These are phyloP conservation scores for Cichorium intybus DNA, from an alignment of 140 eudicot genomes.

Conservation along the genomic window DNA sequence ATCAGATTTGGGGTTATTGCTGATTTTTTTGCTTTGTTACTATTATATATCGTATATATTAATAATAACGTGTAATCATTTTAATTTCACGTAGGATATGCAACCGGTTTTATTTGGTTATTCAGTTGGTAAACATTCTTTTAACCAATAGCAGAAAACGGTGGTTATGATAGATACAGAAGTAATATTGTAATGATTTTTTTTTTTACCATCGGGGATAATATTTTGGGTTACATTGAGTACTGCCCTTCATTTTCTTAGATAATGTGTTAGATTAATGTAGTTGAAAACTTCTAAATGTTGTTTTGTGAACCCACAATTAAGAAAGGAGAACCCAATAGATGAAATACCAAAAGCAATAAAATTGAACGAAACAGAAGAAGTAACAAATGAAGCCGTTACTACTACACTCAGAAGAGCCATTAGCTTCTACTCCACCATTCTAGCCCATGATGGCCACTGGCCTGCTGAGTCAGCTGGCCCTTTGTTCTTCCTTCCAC, in stretches of 20 bases:
- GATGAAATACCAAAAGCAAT: slow-evolving; percentile 22
- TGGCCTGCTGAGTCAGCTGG: slow-evolving; percentile 75
- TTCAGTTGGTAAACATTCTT: too few relatives aligned
- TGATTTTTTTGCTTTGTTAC: too few relatives aligned
- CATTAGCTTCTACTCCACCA: slow-evolving; percentile 42
- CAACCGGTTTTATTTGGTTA: too few relatives aligned
- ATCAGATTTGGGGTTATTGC: too few relatives aligned
- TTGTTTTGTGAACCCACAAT: slow-evolving; percentile 22
- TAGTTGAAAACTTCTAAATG: neutral
- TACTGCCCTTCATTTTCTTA: neutral
- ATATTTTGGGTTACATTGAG: too few relatives aligned
- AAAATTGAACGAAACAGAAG: slow-evolving; percentile 39
- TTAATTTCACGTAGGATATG: too few relatives aligned
- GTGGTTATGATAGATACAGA: too few relatives aligned
- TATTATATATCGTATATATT: too few relatives aligned
- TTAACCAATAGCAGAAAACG: too few relatives aligned
- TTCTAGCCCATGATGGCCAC: slow-evolving; percentile 63
- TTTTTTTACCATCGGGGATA: too few relatives aligned
- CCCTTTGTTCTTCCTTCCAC: slow-evolving; percentile 56
- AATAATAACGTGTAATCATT: too few relatives aligned
- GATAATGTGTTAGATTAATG: neutral
- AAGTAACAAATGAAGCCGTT: slow-evolving; percentile 47
- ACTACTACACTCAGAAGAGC: slow-evolving; percentile 42
- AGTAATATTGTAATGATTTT: too few relatives aligned
- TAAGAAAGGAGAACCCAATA: slow-evolving; percentile 49